A percentile compares a stretch with the other conserved stretches of the same genome.
Evolutionary conservation across 768 basidiomycete genomes (phyloP).

Genomic region (Psilocybe subaeruginosa): DNA sequence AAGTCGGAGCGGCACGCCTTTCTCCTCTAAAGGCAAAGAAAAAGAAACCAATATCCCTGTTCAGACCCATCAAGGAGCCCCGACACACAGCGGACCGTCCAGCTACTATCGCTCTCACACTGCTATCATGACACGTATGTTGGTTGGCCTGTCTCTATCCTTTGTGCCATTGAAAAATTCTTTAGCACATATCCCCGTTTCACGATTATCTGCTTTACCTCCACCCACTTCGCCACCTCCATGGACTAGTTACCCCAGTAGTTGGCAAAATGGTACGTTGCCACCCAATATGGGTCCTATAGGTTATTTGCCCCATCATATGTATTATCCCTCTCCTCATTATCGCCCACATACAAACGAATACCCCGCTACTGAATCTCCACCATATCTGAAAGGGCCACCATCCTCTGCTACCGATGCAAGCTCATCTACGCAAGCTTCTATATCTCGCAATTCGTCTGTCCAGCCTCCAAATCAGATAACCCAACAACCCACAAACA

Average conservation of each 20-base stretch:
- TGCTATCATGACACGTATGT: constrained; percentile 44
- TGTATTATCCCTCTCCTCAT: constrained; percentile 48
- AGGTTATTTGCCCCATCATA: constrained; percentile 35
- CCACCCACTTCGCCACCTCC: constrained; percentile 40
- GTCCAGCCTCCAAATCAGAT: constrained; percentile 10
- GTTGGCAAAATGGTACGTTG: constrained; percentile 18
- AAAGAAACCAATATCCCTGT: constrained; percentile 27
- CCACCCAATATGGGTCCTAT: constrained; percentile 29
- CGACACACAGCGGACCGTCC: constrained; percentile 41
- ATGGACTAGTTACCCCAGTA: constrained; percentile 21
- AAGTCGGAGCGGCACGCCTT: constrained; percentile 55
- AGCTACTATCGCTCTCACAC: constrained; percentile 74
- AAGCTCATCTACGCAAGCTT: constrained; percentile 1
- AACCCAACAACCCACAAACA: background rate
- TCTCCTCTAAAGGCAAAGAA: constrained; percentile 43
- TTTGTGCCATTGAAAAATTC: background rate
- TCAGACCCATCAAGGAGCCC: constrained; percentile 31
- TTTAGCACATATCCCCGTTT: constrained; percentile 44
- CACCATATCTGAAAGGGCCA: constrained; percentile 22
- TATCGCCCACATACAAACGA: constrained; percentile 44
- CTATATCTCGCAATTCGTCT: constrained; percentile 13
- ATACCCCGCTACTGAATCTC: constrained; percentile 20
- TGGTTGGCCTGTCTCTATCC: background rate
- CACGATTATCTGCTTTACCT: constrained; percentile 15
- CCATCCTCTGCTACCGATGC: constrained; percentile 9